Conservation (phyloP, 495 filamentous ascomycete genomes). For the Staphylotrichum longicolle region DNA sequence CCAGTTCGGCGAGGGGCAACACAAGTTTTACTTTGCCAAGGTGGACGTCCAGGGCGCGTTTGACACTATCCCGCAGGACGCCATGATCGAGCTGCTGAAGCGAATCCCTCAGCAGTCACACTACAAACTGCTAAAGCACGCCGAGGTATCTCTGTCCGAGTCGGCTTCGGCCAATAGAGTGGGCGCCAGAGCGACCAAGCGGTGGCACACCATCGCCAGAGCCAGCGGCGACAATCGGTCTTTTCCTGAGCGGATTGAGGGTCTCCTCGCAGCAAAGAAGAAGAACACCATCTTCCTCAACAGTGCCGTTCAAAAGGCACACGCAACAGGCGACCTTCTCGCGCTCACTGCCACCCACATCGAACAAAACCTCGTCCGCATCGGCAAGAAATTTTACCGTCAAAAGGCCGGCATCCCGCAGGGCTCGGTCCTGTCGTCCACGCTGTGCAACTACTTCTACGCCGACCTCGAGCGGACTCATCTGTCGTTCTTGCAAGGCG, state of each 20-base stretch:
- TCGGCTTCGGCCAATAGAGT: conserved; percentile 19
- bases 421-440: conserved; percentile 79
- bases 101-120: conserved; percentile 59
- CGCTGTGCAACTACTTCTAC: conserved; percentile 94
- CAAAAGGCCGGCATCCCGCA: conserved; percentile 91
- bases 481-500: conserved; percentile 58
- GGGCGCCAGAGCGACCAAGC: conserved; percentile 44
- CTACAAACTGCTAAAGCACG: conserved; percentile 74
- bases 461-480: conserved; percentile 72
- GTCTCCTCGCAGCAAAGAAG: conserved; percentile 44
- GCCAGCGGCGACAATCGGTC: conserved; percentile 48
- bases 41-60: conserved; percentile 90
- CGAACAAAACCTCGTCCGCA: conserved; percentile 75
- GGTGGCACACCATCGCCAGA: conserved; percentile 62
- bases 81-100: conserved; percentile 64
- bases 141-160: conserved; percentile 59
- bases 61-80: conserved; percentile 86
- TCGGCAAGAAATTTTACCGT: conserved; percentile 85
- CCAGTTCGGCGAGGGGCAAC: conserved; percentile 31
- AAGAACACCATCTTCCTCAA: conserved; percentile 77
- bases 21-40: conserved; percentile 73
- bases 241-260: conserved; percentile 56
- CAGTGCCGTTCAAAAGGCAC: conserved; percentile 50
- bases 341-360: conserved; percentile 73
- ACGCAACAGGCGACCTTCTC: conserved; percentile 60